A percentile compares a stretch with the other conserved stretches of the same genome.
Conservation (phyloP, 257 asterid species). For the Anisodus acutangulus region DNA sequence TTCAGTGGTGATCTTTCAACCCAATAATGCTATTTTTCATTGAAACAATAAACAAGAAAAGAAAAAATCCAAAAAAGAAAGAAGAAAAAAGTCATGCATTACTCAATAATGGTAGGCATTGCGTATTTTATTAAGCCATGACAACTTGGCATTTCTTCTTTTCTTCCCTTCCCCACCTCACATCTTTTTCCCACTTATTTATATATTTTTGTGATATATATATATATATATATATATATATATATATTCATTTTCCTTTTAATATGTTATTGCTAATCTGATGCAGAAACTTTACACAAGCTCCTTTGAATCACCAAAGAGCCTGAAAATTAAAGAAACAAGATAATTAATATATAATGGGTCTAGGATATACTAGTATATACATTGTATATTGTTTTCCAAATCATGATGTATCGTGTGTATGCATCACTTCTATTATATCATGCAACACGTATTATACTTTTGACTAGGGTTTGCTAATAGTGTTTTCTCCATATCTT, state of each 20-base stretch:
- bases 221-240: not conserved
- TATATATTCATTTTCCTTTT: not conserved
- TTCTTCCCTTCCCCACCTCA: not conserved
- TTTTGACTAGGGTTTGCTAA: slow-evolving; percentile 6
- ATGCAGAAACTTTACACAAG: slow-evolving; percentile 7
- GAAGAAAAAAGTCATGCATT: not conserved
- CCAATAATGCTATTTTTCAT: not conserved
- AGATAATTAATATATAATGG: not conserved
- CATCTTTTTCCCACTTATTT: not conserved
- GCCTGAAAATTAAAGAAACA: not conserved
- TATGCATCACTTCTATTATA: not conserved
- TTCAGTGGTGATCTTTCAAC: slow-evolving; percentile 12
- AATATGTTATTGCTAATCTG: slow-evolving; percentile 13
- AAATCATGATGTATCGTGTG: not conserved
- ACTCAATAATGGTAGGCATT: slow-evolving; percentile 26
- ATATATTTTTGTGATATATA: not conserved
- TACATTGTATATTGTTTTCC: not conserved
- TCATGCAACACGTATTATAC: not conserved
- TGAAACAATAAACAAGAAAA: not conserved
- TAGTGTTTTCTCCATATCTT: not conserved
- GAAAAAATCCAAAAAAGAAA: not conserved
- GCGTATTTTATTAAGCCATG: slow-evolving; percentile 15
- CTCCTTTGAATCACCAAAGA: not conserved
- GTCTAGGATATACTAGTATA: slow-evolving; percentile 3
- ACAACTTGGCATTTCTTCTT: slow-evolving; percentile 8